Evolutionary conservation across 768 basidiomycete genomes (phyloP).

Genomic region (Lentinus brumalis): DNA sequence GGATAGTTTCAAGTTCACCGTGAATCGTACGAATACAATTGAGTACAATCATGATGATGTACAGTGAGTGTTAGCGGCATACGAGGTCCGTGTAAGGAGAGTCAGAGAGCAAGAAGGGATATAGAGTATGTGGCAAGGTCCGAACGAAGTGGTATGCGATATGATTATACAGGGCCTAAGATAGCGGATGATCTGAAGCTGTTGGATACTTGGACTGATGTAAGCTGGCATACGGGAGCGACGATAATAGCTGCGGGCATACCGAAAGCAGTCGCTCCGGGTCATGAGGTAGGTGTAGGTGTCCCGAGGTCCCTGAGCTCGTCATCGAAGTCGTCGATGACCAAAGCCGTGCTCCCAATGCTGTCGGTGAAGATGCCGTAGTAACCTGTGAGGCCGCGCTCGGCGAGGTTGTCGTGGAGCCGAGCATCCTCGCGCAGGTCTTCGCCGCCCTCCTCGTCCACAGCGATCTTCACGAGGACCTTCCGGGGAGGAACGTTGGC

Average conservation of each 20-base stretch:
- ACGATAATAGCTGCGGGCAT: neutral
- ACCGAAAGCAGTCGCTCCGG: neutral
- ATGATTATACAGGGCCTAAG: too few relatives aligned
- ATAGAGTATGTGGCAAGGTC: too few relatives aligned
- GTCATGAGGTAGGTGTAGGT: neutral
- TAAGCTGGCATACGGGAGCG: neutral
- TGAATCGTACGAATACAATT: too few relatives aligned
- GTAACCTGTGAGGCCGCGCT: constrained; percentile 17
- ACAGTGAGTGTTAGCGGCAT: too few relatives aligned
- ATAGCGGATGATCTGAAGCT: too few relatives aligned
- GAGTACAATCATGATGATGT: too few relatives aligned
- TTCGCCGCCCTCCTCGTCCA: constrained; percentile 21
- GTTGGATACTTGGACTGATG: too few relatives aligned
- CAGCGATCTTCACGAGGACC: constrained; percentile 19
- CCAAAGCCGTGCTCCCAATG: constrained; percentile 19
- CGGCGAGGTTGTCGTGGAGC: constrained; percentile 14
- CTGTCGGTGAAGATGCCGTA: constrained; percentile 17
- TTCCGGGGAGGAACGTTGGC: constrained; percentile 6
- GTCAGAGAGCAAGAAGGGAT: too few relatives aligned
- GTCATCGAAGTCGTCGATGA: constrained; percentile 17
- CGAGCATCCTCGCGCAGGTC: constrained; percentile 20
- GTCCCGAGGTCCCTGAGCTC: constrained; percentile 4
- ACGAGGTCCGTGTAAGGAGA: too few relatives aligned
- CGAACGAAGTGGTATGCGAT: too few relatives aligned
- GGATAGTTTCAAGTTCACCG: neutral